phyloP scores from a whole-genome alignment of 2,329 filamentous ascomycete species.

The Sclerotinia glacialis region DNA sequence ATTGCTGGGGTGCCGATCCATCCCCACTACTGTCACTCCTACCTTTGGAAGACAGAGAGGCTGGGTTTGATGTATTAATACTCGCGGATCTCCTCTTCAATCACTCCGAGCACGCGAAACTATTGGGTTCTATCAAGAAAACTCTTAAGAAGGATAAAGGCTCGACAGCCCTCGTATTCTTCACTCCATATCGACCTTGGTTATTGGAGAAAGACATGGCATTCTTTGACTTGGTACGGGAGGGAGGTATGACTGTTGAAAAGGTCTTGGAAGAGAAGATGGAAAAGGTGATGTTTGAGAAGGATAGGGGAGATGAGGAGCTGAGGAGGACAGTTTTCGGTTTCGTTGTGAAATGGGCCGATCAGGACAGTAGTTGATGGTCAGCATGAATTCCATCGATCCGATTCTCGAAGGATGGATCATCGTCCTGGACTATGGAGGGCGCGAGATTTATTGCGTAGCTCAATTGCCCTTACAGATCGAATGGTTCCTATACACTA shows the following conservation, averaged over 20 bases:
- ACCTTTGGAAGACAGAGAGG: conserved; percentile 25
- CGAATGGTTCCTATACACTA: not conserved
- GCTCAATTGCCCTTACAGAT: not conserved
- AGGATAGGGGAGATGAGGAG: conserved; percentile 80
- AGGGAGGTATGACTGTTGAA: conserved; percentile 70
- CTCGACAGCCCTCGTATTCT: conserved; percentile 73
- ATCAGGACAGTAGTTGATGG: not conserved
- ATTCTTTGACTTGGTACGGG: conserved; percentile 77
- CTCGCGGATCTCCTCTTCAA: conserved; percentile 89
- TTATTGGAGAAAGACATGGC: conserved; percentile 77
- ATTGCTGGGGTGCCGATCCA: conserved; percentile 75
- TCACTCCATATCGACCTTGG: conserved; percentile 93
- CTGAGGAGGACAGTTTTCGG: conserved; percentile 70
- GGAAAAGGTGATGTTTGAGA: conserved; percentile 84
- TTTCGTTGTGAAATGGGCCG: conserved; percentile 36
- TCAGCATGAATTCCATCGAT: not conserved
- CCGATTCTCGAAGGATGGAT: not conserved
- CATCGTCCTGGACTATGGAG: not conserved
- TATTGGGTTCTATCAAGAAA: conserved; percentile 67
- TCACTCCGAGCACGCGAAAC: conserved; percentile 78
- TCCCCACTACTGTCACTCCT: conserved; percentile 58
- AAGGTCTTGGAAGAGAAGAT: conserved; percentile 79
- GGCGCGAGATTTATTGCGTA: too few species aligned
- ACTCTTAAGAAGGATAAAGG: conserved; percentile 54
- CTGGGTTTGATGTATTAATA: conserved; percentile 74